phyloP scores from a whole-genome alignment of 2,329 filamentous ascomycete species.

The Neocatenulostroma microsporum region DNA sequence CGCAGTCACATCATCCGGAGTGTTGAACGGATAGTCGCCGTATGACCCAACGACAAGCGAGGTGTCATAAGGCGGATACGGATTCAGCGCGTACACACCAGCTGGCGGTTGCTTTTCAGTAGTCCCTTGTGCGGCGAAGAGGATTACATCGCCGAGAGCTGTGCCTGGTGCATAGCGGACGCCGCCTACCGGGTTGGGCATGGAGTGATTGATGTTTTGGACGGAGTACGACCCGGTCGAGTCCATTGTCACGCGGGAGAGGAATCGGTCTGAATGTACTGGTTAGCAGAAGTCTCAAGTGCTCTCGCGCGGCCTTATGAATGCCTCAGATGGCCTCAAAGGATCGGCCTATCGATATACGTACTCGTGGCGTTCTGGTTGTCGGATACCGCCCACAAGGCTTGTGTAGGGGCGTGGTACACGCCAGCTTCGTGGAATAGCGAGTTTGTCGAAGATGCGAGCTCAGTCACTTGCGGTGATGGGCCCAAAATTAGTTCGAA shows the following conservation, averaged over 20 bases:
- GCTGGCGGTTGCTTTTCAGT: constrained; percentile 1
- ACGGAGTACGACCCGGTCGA: neutral
- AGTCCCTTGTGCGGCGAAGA: constrained; percentile 5
- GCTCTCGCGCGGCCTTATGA: too few relatives aligned
- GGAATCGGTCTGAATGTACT: too few relatives aligned
- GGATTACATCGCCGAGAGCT: constrained; percentile 4
- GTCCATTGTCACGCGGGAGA: constrained; percentile 2
- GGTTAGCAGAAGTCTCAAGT: too few relatives aligned
- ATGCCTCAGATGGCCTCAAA: too few relatives aligned
- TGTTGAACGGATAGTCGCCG: constrained; percentile 3
- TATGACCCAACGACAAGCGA: constrained; percentile 3
- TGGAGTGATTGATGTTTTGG: constrained; percentile 2
- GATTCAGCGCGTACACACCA: constrained; percentile 5
- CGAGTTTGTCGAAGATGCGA: neutral
- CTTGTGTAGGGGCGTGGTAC: constrained; percentile 1
- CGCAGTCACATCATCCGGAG: constrained; percentile 4
- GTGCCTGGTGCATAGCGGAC: neutral
- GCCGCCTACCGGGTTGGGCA: constrained; percentile 2
- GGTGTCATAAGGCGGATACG: constrained; percentile 6
- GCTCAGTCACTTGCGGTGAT: neutral
- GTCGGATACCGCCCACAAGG: constrained; percentile 6
- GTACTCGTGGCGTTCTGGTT: neutral
- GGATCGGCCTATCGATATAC: too few relatives aligned
- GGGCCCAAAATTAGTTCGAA: neutral
- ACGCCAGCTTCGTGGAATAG: constrained; percentile 6